Conservation (phyloP, 164 flowering plant genomes). For the Aristolochia californica region DNA sequence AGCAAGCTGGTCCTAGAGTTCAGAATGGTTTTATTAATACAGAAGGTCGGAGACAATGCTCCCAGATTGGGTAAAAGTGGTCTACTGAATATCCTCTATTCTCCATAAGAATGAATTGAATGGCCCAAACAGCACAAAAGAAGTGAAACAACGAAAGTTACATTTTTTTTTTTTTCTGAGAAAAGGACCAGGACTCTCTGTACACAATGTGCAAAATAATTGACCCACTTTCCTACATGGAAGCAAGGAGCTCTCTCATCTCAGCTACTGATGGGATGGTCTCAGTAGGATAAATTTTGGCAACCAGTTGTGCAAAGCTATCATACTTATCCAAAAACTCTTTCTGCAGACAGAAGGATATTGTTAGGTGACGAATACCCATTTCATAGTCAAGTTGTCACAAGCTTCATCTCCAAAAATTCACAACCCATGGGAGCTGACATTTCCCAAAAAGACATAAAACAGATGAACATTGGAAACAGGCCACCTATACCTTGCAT, state of each 20-base stretch:
- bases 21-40: no score
- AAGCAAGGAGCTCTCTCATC: slow-evolving; percentile 68
- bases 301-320: slow-evolving; percentile 63
- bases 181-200: not conserved
- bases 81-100: no score
- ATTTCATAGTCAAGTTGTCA: no score
- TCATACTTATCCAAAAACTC: slow-evolving; percentile 90
- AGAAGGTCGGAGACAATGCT: no score
- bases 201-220: not conserved
- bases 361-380: not conserved
- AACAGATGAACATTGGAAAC: not conserved
- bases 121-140: no score
- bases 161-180: slow-evolving; percentile 7
- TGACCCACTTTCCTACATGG: slow-evolving; percentile 31
- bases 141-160: no score
- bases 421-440: no score
- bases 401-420: not conserved
- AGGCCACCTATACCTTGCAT: slow-evolving; percentile 68
- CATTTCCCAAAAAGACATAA: not conserved
- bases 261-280: slow-evolving; percentile 53
- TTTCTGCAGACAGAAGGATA: slow-evolving; percentile 37
- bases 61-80: no score
- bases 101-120: no score
- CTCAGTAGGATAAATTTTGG: slow-evolving; percentile 70
- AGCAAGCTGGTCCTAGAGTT: no score